phyloP scores from a whole-genome alignment of 768 basidiomycete genomes.

The Tricholoma sp. region DNA sequence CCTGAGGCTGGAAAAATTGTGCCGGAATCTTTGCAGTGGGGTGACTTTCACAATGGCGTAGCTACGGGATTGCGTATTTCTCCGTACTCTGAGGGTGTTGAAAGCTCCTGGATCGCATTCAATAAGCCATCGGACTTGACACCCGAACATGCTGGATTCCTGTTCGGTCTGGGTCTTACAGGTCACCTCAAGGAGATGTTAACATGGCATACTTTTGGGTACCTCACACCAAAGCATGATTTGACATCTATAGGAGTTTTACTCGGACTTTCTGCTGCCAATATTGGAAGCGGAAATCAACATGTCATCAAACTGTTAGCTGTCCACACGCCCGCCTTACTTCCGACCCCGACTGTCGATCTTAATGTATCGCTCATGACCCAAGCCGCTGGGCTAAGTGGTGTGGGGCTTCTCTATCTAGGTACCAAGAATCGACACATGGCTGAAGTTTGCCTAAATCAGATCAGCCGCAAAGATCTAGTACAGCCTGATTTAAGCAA shows the following conservation, averaged over 20 bases:
- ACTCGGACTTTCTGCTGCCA: conserved; percentile 89
- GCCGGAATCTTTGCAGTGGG: conserved; percentile 77
- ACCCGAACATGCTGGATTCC: conserved; percentile 93
- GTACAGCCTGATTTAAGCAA: conserved; percentile 79
- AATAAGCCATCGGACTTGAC: conserved; percentile 90
- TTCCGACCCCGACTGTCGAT: conserved; percentile 82
- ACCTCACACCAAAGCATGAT: conserved; percentile 95
- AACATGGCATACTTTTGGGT: conserved; percentile 94
- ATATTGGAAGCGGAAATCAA: conserved; percentile 77
- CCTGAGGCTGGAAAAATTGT: conserved; percentile 73
- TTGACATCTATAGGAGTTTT: conserved; percentile 91
- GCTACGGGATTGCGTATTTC: conserved; percentile 86
- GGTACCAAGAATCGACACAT: conserved; percentile 85
- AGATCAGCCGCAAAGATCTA: conserved; percentile 76
- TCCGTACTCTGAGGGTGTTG: conserved; percentile 67
- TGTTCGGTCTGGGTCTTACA: conserved; percentile 86
- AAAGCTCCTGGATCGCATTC: conserved; percentile 95
- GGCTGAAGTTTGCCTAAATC: conserved; percentile 87
- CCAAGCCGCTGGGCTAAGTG: conserved; percentile 83
- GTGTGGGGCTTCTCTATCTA: conserved; percentile 85
- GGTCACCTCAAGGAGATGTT: conserved; percentile 88
- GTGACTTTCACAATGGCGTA: conserved; percentile 97
- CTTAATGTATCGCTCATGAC: conserved; percentile 88
- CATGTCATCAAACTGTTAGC: conserved; percentile 90
- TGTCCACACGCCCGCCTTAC: conserved; percentile 88